These are phyloP conservation scores for Colletotrichum nymphaeae DNA, from an alignment of 2,329 filamentous ascomycete genomes.

Conservation along the genomic window DNA sequence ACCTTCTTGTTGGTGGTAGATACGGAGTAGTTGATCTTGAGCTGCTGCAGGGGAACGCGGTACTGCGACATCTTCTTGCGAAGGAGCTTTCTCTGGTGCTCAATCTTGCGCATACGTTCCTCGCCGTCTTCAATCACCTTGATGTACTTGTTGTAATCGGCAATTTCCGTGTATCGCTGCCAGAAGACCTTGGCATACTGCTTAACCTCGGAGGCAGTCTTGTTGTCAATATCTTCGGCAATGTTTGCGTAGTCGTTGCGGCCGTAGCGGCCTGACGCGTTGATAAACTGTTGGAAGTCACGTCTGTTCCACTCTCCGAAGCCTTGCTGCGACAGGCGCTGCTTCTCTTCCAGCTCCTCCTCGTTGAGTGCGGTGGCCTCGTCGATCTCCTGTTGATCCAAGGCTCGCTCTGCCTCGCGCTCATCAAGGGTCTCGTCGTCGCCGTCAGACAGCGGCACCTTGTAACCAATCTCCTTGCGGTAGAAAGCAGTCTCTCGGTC, in stretches of 20 bases:
- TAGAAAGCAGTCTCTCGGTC: constrained; percentile 97
- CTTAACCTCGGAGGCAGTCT: constrained; percentile 85
- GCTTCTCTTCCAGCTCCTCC: constrained; percentile 89
- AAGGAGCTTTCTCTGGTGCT: constrained; percentile 92
- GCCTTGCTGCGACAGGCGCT: constrained; percentile 82
- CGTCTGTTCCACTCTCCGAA: constrained; percentile 96
- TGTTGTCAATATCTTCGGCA: constrained; percentile 90
- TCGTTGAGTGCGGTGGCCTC: constrained; percentile 89
- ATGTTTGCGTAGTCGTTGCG: constrained; percentile 88
- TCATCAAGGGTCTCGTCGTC: constrained; percentile 88
- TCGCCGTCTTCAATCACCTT: constrained; percentile 93
- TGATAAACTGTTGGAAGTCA: constrained; percentile 98
- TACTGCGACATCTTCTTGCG: constrained; percentile 97
- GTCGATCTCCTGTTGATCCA: constrained; percentile 93
- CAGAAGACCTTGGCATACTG: constrained; percentile 96
- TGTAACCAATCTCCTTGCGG: constrained; percentile 96
- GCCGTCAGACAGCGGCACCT: constrained; percentile 89
- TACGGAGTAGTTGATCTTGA: constrained; percentile 99
- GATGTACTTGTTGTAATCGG: constrained; percentile 90
- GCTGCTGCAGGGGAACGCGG: constrained; percentile 95
- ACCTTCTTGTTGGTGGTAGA: constrained; percentile 99
- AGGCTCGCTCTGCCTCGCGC: constrained; percentile 86
- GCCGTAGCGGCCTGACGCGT: constrained; percentile 92
- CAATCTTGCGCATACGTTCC: constrained; percentile 87
- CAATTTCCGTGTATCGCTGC: constrained; percentile 91